Evolutionary conservation across 768 basidiomycete species (phyloP).

Genomic region (Tephrocybe sp.): DNA sequence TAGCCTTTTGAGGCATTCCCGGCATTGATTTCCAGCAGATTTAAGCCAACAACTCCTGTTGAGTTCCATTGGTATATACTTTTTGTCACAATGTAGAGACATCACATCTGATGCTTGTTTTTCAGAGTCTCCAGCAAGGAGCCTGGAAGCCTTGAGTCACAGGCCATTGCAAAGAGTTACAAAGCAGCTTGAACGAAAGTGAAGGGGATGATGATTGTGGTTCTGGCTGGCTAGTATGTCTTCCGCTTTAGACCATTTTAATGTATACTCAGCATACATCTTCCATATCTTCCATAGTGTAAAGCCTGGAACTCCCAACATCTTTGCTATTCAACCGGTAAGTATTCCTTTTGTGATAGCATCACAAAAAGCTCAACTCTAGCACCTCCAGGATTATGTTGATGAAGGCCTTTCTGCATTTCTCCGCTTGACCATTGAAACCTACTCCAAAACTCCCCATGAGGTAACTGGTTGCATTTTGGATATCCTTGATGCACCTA

Average conservation of each 20-base stretch:
- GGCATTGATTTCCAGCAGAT: conserved; percentile 37
- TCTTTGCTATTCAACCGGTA: conserved; percentile 33
- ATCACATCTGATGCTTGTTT: too few relatives aligned
- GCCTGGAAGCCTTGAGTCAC: conserved; percentile 47
- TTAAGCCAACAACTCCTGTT: conserved; percentile 39
- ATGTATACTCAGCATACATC: too few relatives aligned
- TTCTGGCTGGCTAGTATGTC: conserved; percentile 38
- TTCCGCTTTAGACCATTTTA: too few relatives aligned
- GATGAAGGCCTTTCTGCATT: conserved; percentile 39
- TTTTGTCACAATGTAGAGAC: too few relatives aligned
- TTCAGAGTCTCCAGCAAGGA: conserved; percentile 39
- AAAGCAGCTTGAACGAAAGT: conserved; percentile 38
- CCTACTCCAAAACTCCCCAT: conserved; percentile 42
- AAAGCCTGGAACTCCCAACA: conserved; percentile 40
- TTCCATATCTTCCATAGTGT: conserved; percentile 34
- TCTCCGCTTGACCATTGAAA: conserved; percentile 38
- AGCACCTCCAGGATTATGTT: conserved; percentile 25
- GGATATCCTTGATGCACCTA: too few relatives aligned
- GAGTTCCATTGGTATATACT: conserved; percentile 47
- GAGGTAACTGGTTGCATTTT: conserved; percentile 41
- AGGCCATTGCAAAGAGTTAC: conserved; percentile 48
- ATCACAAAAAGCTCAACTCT: background rate
- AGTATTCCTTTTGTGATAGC: background rate
- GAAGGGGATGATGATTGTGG: conserved; percentile 45
- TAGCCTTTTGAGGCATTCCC: conserved; percentile 45